Evolutionary conservation across 2,329 filamentous ascomycete species (phyloP).

Genomic region (Arthrinium phaeospermum): DNA sequence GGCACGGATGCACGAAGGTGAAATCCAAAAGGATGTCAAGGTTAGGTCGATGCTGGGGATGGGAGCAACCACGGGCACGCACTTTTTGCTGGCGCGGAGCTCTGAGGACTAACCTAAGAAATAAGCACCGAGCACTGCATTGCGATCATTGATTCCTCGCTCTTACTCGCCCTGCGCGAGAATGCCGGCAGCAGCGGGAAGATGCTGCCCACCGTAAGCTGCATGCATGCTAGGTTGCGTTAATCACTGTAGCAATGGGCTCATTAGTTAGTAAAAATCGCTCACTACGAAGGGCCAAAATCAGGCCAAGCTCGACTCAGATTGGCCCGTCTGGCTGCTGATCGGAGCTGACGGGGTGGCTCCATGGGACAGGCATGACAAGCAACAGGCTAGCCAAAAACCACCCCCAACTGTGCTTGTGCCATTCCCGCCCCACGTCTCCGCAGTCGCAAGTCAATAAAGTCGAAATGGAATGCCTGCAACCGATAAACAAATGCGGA

Average conservation of each 20-base stretch:
- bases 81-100: background rate
- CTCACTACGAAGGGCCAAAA: background rate
- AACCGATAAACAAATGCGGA: background rate
- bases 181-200: constrained; percentile 2
- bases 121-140: background rate
- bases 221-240: background rate
- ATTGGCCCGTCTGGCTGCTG: constrained; percentile 4
- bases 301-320: background rate
- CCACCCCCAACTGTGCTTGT: background rate
- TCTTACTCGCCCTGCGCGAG: constrained; percentile 11
- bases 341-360: background rate
- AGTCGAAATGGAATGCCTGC: background rate
- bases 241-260: constrained; percentile 15
- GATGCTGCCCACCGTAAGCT: background rate
- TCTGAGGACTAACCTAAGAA: background rate
- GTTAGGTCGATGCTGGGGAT: background rate
- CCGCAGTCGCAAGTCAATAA: constrained; percentile 3
- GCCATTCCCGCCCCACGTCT: background rate
- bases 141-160: background rate
- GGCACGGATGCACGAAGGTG: constrained; percentile 1
- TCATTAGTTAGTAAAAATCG: background rate
- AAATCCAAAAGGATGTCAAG: constrained; percentile 4
- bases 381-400: background rate
- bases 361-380: background rate
- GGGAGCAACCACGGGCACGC: background rate